Percentiles rank a stretch among this genome's conserved stretches.
These are phyloP conservation scores for Candida tallmaniae DNA, from an alignment of 805 yeast species.

Conservation along the genomic window DNA sequence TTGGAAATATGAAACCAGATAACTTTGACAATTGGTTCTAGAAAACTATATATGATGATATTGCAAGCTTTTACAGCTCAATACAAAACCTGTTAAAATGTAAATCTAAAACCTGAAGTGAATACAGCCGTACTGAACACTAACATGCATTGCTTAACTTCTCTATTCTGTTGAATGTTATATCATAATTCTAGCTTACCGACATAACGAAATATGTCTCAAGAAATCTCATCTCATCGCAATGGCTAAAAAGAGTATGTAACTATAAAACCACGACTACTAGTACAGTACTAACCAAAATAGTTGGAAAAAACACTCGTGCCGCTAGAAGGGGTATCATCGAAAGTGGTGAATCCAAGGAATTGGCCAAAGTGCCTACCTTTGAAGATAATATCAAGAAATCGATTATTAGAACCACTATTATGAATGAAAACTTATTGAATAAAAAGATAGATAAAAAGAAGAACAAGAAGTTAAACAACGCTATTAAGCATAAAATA, in stretches of 20 bases:
- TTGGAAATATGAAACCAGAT: conserved; percentile 10
- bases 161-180: too few species aligned
- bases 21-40: too few species aligned
- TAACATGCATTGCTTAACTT: too few species aligned
- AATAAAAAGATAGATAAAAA: conserved; percentile 49
- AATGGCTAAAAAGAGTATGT: conserved; percentile 41
- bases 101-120: too few species aligned
- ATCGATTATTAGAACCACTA: conserved; percentile 62
- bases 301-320: conserved; percentile 65
- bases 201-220: too few species aligned
- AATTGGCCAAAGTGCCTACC: conserved; percentile 52
- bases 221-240: conserved; percentile 12
- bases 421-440: conserved; percentile 60
- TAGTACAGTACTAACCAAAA: conserved; percentile 6
- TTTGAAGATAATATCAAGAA: conserved; percentile 57
- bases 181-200: too few species aligned
- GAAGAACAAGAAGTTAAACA: conserved; percentile 28
- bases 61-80: too few species aligned
- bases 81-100: too few species aligned
- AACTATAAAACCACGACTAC: not conserved
- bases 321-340: conserved; percentile 71
- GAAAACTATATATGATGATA: too few species aligned
- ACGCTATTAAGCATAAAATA: conserved; percentile 29
- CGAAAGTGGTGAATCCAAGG: conserved; percentile 40
- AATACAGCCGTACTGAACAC: too few species aligned